phyloP scores from a whole-genome alignment of 495 filamentous ascomycete species.

The Penicillium herquei region DNA sequence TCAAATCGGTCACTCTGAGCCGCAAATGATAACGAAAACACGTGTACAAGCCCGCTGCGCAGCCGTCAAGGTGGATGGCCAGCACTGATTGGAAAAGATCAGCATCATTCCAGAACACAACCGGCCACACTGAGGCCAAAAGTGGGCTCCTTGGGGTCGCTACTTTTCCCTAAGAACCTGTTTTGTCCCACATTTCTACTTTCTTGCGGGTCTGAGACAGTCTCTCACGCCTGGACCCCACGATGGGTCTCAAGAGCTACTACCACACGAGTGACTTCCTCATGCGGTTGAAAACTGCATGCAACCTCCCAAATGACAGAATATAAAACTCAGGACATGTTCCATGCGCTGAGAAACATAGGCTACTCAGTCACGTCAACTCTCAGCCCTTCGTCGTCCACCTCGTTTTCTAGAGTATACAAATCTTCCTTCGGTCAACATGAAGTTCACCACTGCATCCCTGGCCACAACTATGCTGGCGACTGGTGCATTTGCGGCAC shows the following conservation, averaged over 20 bases:
- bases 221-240: conserved; percentile 7
- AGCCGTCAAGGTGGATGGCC: background rate
- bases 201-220: conserved; percentile 1
- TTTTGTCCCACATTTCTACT: conserved; percentile 1
- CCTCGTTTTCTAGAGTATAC: background rate
- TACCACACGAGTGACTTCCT: conserved; percentile 16
- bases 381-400: background rate
- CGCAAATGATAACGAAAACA: conserved; percentile 9
- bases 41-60: background rate
- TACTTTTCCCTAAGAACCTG: background rate
- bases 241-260: conserved; percentile 2
- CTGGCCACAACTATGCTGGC: conserved; percentile 25
- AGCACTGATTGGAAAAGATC: conserved; percentile 14
- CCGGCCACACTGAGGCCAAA: too few relatives aligned
- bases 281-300: conserved; percentile 27
- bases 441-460: conserved; percentile 26
- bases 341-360: too few relatives aligned
- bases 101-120: background rate
- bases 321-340: conserved; percentile 14
- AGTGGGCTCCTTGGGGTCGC: background rate
- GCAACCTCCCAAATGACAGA: conserved; percentile 6
- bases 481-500: conserved; percentile 27
- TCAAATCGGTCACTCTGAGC: background rate
- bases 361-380: background rate
- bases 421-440: conserved; percentile 8